These are phyloP conservation scores for Boeremia exigua DNA, from an alignment of 2,329 filamentous ascomycete species.

Conservation along the genomic window DNA sequence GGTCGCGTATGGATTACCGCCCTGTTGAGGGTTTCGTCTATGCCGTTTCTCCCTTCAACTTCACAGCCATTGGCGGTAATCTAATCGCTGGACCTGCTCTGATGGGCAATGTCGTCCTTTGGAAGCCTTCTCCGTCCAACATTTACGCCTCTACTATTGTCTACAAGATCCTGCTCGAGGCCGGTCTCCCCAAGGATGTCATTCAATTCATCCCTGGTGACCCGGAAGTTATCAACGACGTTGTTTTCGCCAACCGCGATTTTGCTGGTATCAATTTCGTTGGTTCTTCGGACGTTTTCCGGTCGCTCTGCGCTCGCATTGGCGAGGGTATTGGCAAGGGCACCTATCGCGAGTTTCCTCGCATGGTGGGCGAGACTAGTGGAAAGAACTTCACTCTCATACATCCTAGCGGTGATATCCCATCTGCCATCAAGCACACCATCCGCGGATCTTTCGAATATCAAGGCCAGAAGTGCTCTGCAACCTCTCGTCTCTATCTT, in stretches of 20 bases:
- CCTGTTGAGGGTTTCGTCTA: conserved; percentile 94
- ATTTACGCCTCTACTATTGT: conserved; percentile 86
- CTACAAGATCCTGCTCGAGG: conserved; percentile 89
- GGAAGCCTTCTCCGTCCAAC: conserved; percentile 89
- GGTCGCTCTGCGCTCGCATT: conserved; percentile 83
- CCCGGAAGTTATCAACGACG: conserved; percentile 79
- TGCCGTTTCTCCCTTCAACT: conserved; percentile 92
- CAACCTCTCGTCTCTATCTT: conserved; percentile 79
- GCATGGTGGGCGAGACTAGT: conserved; percentile 86
- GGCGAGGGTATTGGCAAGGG: conserved; percentile 78
- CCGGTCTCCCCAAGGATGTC: conserved; percentile 83
- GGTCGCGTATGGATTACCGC: conserved; percentile 85
- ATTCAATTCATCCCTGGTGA: conserved; percentile 93
- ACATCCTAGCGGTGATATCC: conserved; percentile 75
- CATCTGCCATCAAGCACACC: conserved; percentile 79
- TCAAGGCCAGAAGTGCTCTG: conserved; percentile 89
- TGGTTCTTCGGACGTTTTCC: conserved; percentile 88
- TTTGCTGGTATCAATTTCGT: conserved; percentile 94
- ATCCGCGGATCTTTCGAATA: conserved; percentile 86
- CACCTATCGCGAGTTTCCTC: conserved; percentile 81
- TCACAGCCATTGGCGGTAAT: conserved; percentile 91
- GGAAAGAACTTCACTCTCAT: conserved; percentile 92
- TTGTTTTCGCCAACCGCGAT: conserved; percentile 74
- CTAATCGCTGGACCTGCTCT: conserved; percentile 80
- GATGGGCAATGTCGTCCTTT: conserved; percentile 91